Percentiles rank a stretch among this genome's conserved stretches.
These are phyloP conservation scores for Grosmannia clavigera DNA, from an alignment of 2,329 filamentous ascomycete genomes.

Conservation along the genomic window DNA sequence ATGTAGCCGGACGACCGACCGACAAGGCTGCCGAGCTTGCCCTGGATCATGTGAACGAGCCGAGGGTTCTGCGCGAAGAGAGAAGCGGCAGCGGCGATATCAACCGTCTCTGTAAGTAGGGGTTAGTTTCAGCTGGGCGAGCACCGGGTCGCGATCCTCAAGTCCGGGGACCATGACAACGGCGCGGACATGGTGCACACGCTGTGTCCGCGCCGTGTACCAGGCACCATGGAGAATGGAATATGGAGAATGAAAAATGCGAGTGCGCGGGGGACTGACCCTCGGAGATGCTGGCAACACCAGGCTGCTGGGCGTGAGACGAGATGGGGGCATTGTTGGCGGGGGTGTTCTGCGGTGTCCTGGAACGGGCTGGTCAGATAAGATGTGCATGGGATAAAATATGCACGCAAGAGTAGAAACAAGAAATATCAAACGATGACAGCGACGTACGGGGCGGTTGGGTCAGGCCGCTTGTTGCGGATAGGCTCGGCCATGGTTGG, in stretches of 20 bases:
- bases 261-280: conserved; percentile 45
- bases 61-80: conserved; percentile 94
- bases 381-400: neutral
- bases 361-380: conserved; percentile 28
- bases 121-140: neutral
- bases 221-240: neutral
- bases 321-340: conserved; percentile 93
- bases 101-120: conserved; percentile 65
- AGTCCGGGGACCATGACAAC: neutral
- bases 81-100: conserved; percentile 74
- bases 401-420: neutral
- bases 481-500: conserved; percentile 47
- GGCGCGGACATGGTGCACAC: neutral
- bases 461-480: conserved; percentile 48
- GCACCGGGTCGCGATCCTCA: neutral
- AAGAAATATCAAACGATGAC: conserved; percentile 1
- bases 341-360: conserved; percentile 97
- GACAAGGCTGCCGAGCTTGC: conserved; percentile 83
- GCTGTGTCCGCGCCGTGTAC: neutral
- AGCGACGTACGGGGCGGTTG: conserved; percentile 44
- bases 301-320: conserved; percentile 91
- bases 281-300: conserved; percentile 91
- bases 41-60: conserved; percentile 95
- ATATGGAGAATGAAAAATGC: neutral
- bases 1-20: conserved; percentile 95